phyloP scores from a whole-genome alignment of 371 early-diverging fungal genomes.

The Rhizomucor pusillus region DNA sequence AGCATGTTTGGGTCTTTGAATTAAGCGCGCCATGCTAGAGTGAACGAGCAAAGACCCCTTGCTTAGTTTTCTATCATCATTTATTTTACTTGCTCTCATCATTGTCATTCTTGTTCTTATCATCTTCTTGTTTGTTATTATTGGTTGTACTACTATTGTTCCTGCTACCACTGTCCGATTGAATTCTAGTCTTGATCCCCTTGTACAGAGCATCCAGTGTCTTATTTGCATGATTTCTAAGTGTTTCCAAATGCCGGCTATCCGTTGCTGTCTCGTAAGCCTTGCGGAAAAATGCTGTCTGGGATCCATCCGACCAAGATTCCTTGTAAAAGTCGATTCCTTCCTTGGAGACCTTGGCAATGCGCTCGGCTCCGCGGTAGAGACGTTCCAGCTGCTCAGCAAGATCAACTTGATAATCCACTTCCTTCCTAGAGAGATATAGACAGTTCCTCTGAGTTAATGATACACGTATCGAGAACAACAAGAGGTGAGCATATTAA shows the following conservation, averaged over 20 bases:
- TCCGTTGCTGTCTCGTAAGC: constrained; percentile 12
- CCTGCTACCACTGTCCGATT: not conserved
- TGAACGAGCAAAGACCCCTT: not conserved
- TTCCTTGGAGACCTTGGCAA: constrained; percentile 7
- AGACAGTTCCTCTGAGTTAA: too few species aligned
- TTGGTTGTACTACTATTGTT: not conserved
- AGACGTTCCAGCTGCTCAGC: too few species aligned
- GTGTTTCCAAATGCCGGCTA: constrained; percentile 6
- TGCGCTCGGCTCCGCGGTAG: not conserved
- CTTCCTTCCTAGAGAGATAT: too few species aligned
- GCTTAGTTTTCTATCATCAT: not conserved
- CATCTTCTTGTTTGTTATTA: not conserved
- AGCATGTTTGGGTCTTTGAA: constrained; percentile 19
- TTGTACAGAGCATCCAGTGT: constrained; percentile 11
- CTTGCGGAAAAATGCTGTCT: constrained; percentile 13
- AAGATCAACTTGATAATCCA: too few species aligned
- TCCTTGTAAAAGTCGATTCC: constrained; percentile 9
- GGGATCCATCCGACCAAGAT: constrained; percentile 22
- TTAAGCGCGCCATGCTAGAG: not conserved
- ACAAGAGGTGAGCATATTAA: too few species aligned
- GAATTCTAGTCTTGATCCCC: not conserved
- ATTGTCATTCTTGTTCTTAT: constrained; percentile 6
- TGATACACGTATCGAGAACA: too few species aligned
- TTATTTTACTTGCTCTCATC: not conserved
- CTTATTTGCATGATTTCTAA: constrained; percentile 9